Percentiles rank a stretch among this genome's conserved stretches.
phyloP scores from a whole-genome alignment of 225 moss, liverwort and hornwort genomes.

The Physcomitrellopsis africana region DNA sequence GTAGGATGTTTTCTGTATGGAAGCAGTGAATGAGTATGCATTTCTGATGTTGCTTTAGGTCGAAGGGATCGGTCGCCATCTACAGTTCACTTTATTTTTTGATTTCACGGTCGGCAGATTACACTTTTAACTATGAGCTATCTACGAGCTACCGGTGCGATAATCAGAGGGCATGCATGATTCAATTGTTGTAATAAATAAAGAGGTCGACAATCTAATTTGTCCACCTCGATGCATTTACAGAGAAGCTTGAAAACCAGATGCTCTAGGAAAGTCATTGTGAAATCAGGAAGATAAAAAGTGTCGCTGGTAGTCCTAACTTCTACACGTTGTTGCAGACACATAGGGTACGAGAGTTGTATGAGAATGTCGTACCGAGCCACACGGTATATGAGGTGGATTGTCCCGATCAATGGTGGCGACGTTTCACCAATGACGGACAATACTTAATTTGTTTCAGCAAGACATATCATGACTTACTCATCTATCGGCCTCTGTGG shows the following conservation, averaged over 20 bases:
- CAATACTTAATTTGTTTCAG: conserved; percentile 96
- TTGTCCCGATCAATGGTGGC: conserved; percentile 91
- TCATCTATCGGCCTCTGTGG: conserved; percentile 87
- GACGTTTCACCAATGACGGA: conserved; percentile 96
- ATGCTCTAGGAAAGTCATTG: neutral
- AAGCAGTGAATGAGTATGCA: neutral
- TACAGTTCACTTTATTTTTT: no score
- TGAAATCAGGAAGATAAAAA: neutral
- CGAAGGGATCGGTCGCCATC: neutral
- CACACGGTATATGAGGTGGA: conserved; percentile 96
- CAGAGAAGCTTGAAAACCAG: neutral
- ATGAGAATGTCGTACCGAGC: conserved; percentile 93
- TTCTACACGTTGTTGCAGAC: conserved; percentile 37
- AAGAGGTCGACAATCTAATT: no score
- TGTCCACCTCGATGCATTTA: neutral
- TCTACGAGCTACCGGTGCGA: neutral
- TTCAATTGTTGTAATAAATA: no score
- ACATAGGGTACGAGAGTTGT: conserved; percentile 61
- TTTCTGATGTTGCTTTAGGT: neutral
- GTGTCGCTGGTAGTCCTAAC: conserved; percentile 29
- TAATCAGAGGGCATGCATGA: neutral
- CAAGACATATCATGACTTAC: conserved; percentile 73
- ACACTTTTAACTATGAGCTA: no score
- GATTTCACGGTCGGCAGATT: no score
- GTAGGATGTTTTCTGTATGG: neutral